Evolutionary conservation across 2,329 filamentous ascomycete species (phyloP).

Genomic region (Tolypocladium sp.): DNA sequence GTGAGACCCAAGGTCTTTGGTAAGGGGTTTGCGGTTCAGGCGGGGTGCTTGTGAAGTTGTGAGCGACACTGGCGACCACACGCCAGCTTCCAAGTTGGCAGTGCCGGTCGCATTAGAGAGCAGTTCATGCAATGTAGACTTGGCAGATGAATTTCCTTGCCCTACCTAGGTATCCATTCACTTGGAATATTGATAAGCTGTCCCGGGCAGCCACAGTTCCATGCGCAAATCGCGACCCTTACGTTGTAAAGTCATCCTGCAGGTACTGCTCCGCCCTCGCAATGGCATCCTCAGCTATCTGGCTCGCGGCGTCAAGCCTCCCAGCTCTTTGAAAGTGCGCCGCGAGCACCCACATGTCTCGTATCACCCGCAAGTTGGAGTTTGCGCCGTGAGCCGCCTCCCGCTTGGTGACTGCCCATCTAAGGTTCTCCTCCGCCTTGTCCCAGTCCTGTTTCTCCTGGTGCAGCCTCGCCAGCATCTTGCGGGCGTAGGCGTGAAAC

Average conservation of each 20-base stretch:
- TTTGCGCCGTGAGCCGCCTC: slow-evolving; percentile 24
- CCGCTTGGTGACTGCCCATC: slow-evolving; percentile 21
- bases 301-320: slow-evolving; percentile 14
- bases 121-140: too few species aligned
- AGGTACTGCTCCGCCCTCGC: slow-evolving; percentile 21
- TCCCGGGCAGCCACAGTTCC: not conserved
- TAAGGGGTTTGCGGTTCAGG: not conserved
- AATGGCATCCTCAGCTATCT: slow-evolving; percentile 21
- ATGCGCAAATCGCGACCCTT: not conserved
- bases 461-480: slow-evolving; percentile 26
- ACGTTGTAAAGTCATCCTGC: slow-evolving; percentile 4
- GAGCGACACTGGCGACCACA: not conserved
- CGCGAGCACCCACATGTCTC: slow-evolving; percentile 29
- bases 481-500: slow-evolving; percentile 28
- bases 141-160: not conserved
- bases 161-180: not conserved
- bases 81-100: too few species aligned
- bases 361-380: slow-evolving; percentile 24
- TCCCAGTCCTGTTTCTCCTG: slow-evolving; percentile 21
- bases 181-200: not conserved
- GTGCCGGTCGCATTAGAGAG: too few species aligned
- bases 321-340: slow-evolving; percentile 21
- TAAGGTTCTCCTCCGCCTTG: slow-evolving; percentile 22
- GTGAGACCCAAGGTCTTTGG: not conserved
- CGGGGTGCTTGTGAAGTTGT: not conserved